Base-by-base conservation (phyloP, 768 basidiomycete genomes). In the Agrocybe praecox region DNA sequence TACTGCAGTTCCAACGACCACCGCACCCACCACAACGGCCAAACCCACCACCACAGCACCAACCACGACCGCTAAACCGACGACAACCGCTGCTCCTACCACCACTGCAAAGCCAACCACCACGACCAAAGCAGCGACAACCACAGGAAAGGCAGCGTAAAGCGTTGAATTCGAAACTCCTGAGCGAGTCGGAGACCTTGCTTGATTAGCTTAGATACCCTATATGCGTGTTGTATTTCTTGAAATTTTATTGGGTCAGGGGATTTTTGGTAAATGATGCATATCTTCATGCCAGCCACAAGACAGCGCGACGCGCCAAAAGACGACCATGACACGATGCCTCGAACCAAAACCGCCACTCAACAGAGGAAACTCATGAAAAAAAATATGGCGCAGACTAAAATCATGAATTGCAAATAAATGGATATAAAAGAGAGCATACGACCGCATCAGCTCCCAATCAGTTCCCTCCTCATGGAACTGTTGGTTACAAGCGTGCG, bases 401-500 rank as follows among this genome's bases (percentile, higher is more conserved):
- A 36, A 53, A 33, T 26, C 29, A 43, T 52, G 42, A 18, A 21
- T 34, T 22, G 42, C 55, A 22, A 29, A 55, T 46, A 61, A 34
- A 43, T 55, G 55, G 19, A n/a, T 32, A 32, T 22, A 56, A 53
- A 55, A 47, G 45, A 51, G 23, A 55, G 60, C 50, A 23, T 34
- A 52, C 58, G 62, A 58, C 71, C 74, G 69, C 69, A 77, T 87
- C 89, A 92, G 90, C 90, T 92, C 91, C 91, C 90, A 92, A 90
- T 92, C 91, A 87, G 79, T 84, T 83, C 72, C 72, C 74, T 78
- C 79, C 82, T 79, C 80, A 74, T 68, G 76, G 79, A 84, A 83
- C 84, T 86, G 89, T 95, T 94, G 93, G 93, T 94, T 40, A 81
- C 80, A 95, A 95, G 93, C 93, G 93, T 95, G 93, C 94, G 93